Base-by-base conservation (phyloP, 306 rosid species). In the Alnus rubra region DNA sequence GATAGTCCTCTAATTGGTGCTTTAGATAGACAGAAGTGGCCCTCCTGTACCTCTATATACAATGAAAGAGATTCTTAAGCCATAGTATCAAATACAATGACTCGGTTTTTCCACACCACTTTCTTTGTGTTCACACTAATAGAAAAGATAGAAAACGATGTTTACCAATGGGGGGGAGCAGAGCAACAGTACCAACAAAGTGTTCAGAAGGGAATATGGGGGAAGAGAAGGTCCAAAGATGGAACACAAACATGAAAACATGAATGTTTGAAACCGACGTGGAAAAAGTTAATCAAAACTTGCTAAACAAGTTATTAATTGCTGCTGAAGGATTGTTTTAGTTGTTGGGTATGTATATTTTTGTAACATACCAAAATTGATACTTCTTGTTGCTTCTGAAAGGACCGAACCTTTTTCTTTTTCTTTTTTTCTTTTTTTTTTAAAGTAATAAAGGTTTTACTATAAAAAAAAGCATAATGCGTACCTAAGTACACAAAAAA, bases 111-210 rank as follows among this genome's bases (percentile, higher is more conserved):
- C 62, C 44, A 45, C 31, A 23, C 9, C 9, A n/a, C 8, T 65
- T 74, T 65, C 69, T 50, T n/a, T 62, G 31, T 35, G 71, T 77
- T 76, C 85, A 77, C 45, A 77, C 70, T 18, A 33, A 1, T 0
- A 2, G 30, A 52, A 60, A 13, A 52, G 55, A 71, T 23, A 23
- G 19, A 55, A 33, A 4, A 31, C 4, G 69, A 76, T 33, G 69
- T 33, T 33, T 14, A 31, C 1, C 45, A 33, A 33, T 63, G 69
- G 45, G 69, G 45, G 14, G 45, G 42, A 31, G 45, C 69, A 62
- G 7, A 33, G 12, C 6, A 4, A 33, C 15, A 62, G 16, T 14
- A 33, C n/a, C 3, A 62, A 12, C 39, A 62, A 4, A 11, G 28
- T 23, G n/a, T 11, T 19, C 4, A 31, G 37, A 9, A 8, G 16